Evolutionary conservation across 2,329 filamentous ascomycete species (phyloP).

Genomic region (Periconia digitata): DNA sequence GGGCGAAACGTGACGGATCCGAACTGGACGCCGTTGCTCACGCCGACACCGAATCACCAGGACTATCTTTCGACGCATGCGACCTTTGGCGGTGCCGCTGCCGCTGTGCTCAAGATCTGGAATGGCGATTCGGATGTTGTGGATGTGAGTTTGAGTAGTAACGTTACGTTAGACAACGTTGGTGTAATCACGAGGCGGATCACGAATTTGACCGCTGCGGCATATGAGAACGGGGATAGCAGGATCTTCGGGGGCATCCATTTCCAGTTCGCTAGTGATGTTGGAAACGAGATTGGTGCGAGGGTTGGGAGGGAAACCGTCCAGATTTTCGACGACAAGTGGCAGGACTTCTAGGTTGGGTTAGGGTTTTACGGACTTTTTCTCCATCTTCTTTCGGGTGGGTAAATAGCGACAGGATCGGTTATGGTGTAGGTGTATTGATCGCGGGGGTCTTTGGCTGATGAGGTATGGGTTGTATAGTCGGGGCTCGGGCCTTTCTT

Average conservation of each 20-base stretch:
- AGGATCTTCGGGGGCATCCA: slow-evolving; percentile 32
- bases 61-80: slow-evolving; percentile 33
- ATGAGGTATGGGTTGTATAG: too few species aligned
- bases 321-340: slow-evolving; percentile 17
- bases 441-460: too few species aligned
- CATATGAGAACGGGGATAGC: slow-evolving; percentile 29
- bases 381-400: too few species aligned
- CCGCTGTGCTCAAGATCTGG: slow-evolving; percentile 22
- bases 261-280: slow-evolving; percentile 26
- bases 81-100: slow-evolving; percentile 27
- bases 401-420: too few species aligned
- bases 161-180: slow-evolving; percentile 25
- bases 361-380: neutral
- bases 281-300: slow-evolving; percentile 18
- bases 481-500: too few species aligned
- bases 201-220: slow-evolving; percentile 26
- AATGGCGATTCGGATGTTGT: slow-evolving; percentile 19
- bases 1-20: slow-evolving; percentile 19
- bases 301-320: slow-evolving; percentile 16
- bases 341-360: slow-evolving; percentile 15
- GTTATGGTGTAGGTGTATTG: too few species aligned
- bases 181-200: slow-evolving; percentile 23
- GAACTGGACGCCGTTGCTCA: slow-evolving; percentile 26
- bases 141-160: slow-evolving; percentile 23
- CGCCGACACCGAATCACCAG: slow-evolving; percentile 27